Conservation (phyloP, 2,329 filamentous ascomycete species). For the Ceratocystis albifundus region DNA sequence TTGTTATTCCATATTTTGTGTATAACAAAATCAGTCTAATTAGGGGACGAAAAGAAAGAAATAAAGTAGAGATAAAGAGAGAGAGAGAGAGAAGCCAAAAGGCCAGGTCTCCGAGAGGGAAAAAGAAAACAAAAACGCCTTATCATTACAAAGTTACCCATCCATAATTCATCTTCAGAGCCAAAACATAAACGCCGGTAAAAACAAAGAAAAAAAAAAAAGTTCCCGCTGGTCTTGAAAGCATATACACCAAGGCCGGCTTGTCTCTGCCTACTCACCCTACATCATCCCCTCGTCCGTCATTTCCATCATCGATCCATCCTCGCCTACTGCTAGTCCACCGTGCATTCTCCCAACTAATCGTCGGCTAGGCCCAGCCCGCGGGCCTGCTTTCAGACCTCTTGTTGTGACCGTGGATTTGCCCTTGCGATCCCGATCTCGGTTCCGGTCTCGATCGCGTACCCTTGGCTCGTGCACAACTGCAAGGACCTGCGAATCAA, state of each 20-base stretch:
- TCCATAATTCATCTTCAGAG: too few species aligned
- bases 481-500: slow-evolving; percentile 43
- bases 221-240: too few species aligned
- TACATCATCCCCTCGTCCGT: slow-evolving; percentile 41
- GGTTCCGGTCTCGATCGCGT: not conserved
- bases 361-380: slow-evolving; percentile 25
- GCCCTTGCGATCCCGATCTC: slow-evolving; percentile 36
- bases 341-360: slow-evolving; percentile 29
- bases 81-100: not conserved
- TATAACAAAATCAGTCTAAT: too few species aligned
- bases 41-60: not conserved
- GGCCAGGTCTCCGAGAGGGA: not conserved
- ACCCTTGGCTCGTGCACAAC: slow-evolving; percentile 14
- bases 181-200: not conserved
- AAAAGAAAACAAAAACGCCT: slow-evolving; percentile 12
- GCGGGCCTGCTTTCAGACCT: not conserved
- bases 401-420: slow-evolving; percentile 31
- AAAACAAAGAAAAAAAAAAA: slow-evolving; percentile 4
- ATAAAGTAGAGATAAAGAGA: too few species aligned
- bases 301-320: slow-evolving; percentile 45
- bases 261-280: not conserved
- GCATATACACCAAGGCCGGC: too few species aligned
- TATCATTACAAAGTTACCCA: not conserved
- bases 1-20: too few species aligned
- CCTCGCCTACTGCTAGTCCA: slow-evolving; percentile 29